Conservation (phyloP, 2,329 filamentous ascomycete species). For the Colletotrichum sp. region DNA sequence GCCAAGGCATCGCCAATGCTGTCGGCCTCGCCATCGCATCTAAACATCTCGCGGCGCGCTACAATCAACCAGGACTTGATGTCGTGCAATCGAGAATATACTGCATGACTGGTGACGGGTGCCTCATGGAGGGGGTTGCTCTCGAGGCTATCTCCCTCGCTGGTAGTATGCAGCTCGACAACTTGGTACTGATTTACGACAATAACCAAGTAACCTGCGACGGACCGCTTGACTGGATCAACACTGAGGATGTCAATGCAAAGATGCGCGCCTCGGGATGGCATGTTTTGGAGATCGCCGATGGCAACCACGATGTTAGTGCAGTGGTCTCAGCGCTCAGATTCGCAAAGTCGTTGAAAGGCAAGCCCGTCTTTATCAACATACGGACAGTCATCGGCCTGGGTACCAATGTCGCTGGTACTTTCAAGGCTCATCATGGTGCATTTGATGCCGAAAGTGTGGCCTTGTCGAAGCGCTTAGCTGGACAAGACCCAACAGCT, state of each 20-base stretch:
- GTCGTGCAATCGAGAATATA: conserved; percentile 55
- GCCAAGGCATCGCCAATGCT: conserved; percentile 62
- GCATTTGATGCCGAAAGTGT: conserved; percentile 53
- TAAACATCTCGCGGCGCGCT: conserved; percentile 56
- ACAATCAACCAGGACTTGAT: conserved; percentile 52
- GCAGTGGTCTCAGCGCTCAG: conserved; percentile 50
- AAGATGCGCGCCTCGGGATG: conserved; percentile 61
- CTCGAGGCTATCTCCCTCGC: conserved; percentile 60
- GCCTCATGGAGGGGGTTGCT: conserved; percentile 60
- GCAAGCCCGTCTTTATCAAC: conserved; percentile 63
- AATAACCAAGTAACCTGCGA: conserved; percentile 65
- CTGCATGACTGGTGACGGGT: conserved; percentile 61
- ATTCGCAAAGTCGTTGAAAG: conserved; percentile 26
- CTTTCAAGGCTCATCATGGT: conserved; percentile 61
- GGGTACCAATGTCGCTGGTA: conserved; percentile 49
- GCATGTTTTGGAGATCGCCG: conserved; percentile 55
- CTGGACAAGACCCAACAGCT: background rate
- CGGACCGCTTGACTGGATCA: conserved; percentile 55
- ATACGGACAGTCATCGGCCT: conserved; percentile 61
- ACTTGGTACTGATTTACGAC: conserved; percentile 60
- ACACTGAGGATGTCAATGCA: conserved; percentile 58
- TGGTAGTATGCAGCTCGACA: conserved; percentile 55
- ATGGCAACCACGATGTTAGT: conserved; percentile 53
- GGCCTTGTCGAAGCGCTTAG: conserved; percentile 27
- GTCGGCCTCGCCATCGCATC: conserved; percentile 61